These are phyloP conservation scores for Lactarius evosmus DNA, from an alignment of 768 basidiomycete species.

Conservation along the genomic window DNA sequence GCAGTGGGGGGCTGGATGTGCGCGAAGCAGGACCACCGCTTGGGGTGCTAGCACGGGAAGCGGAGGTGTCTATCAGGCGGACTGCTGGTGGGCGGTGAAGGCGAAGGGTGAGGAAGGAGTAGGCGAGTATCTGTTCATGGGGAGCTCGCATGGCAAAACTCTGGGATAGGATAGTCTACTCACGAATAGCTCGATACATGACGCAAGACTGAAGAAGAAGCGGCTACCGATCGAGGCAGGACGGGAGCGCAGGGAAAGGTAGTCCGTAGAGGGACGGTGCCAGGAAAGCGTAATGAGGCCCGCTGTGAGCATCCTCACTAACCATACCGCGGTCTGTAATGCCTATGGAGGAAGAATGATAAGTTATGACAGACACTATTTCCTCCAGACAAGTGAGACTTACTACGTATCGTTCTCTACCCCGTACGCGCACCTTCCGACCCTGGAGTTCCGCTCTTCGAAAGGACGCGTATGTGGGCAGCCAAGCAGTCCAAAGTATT, in stretches of 20 bases:
- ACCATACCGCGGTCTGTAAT: slow-evolving; percentile 60
- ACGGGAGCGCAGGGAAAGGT: slow-evolving; percentile 37
- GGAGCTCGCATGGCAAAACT: background rate
- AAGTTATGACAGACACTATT: background rate
- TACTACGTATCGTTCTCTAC: slow-evolving; percentile 63
- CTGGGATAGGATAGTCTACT: slow-evolving; percentile 34
- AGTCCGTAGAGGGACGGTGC: slow-evolving; percentile 42
- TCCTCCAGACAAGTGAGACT: slow-evolving; percentile 28
- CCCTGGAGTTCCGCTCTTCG: slow-evolving; percentile 65
- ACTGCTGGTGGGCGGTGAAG: slow-evolving; percentile 68
- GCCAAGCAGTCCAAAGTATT: slow-evolving; percentile 79
- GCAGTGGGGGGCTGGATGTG: slow-evolving; percentile 43
- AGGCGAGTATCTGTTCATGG: slow-evolving; percentile 46
- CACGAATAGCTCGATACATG: slow-evolving; percentile 56
- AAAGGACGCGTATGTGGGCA: slow-evolving; percentile 70
- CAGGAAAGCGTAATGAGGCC: slow-evolving; percentile 43
- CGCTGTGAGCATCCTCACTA: slow-evolving; percentile 51
- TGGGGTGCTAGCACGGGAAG: slow-evolving; percentile 35
- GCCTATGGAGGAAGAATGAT: slow-evolving; percentile 38
- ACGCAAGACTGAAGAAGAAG: slow-evolving; percentile 47
- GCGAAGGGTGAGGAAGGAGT: slow-evolving; percentile 54
- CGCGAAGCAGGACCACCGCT: slow-evolving; percentile 32
- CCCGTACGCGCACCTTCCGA: slow-evolving; percentile 62
- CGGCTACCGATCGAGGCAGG: slow-evolving; percentile 38
- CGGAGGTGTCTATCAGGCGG: slow-evolving; percentile 59